A percentile compares a stretch with the other conserved stretches of the same genome.
These are phyloP conservation scores for Carex cristatella DNA, from an alignment of 176 grass and related monocot species.

Conservation along the genomic window DNA sequence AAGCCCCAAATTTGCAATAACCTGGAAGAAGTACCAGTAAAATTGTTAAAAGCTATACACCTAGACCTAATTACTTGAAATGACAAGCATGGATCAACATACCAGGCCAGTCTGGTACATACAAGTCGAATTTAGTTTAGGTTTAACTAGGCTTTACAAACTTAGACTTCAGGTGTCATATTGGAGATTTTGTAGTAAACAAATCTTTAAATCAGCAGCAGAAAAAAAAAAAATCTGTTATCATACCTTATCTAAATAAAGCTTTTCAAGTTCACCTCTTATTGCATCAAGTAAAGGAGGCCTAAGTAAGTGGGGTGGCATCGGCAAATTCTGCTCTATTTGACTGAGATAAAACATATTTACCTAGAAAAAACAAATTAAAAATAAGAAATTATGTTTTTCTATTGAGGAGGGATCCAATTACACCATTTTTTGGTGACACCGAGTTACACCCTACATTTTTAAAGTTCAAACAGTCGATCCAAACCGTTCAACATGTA, in stretches of 20 bases:
- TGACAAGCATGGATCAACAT: not conserved
- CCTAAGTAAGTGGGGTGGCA: constrained; percentile 69
- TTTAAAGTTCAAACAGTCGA: too few species aligned
- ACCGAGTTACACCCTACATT: too few species aligned
- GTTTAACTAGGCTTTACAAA: not conserved
- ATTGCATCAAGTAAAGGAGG: constrained; percentile 56
- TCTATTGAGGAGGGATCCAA: too few species aligned
- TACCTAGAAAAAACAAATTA: constrained; percentile 10
- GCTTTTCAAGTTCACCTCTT: constrained; percentile 62
- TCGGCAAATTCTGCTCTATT: constrained; percentile 63
- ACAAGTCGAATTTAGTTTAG: not conserved
- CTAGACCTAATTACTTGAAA: not conserved
- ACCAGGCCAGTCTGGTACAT: not conserved
- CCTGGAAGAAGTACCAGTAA: constrained; percentile 32
- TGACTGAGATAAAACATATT: constrained; percentile 71
- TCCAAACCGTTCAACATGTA: too few species aligned
- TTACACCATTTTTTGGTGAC: too few species aligned
- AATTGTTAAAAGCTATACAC: not conserved
- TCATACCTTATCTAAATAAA: constrained; percentile 80
- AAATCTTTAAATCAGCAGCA: not conserved
- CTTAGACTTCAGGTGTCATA: not conserved
- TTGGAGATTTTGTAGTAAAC: not conserved
- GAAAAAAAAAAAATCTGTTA: not conserved
- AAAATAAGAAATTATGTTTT: not conserved
- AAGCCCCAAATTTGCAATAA: constrained; percentile 67